Evolutionary conservation across 805 yeast genomes (phyloP).

Genomic region (Candida incommunis): DNA sequence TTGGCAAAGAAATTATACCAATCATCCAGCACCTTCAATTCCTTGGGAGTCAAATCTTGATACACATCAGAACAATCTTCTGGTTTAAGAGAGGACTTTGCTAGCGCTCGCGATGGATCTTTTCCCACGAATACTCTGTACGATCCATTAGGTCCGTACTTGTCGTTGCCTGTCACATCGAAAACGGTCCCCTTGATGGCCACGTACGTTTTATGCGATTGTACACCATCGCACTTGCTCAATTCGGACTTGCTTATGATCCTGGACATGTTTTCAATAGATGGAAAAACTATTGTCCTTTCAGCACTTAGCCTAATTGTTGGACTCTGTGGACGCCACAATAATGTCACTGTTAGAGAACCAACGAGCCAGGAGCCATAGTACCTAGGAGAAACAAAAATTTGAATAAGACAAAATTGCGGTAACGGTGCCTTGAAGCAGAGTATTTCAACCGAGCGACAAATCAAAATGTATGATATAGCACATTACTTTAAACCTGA

Average conservation of each 20-base stretch:
- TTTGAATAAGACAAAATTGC: too few relatives aligned
- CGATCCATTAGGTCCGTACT: slow-evolving; percentile 64
- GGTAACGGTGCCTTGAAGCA: too few relatives aligned
- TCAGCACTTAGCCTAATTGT: too few relatives aligned
- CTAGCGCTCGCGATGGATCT: slow-evolving; percentile 68
- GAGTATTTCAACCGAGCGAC: too few relatives aligned
- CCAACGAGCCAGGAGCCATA: too few relatives aligned
- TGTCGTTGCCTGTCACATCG: slow-evolving; percentile 55
- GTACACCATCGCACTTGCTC: slow-evolving; percentile 19
- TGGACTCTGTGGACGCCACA: too few relatives aligned
- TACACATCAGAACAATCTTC: slow-evolving; percentile 32
- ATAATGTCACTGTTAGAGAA: too few relatives aligned
- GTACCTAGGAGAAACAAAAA: too few relatives aligned
- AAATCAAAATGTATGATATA: too few relatives aligned
- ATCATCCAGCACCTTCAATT: slow-evolving; percentile 48
- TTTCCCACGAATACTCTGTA: slow-evolving; percentile 62
- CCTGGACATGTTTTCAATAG: not conserved
- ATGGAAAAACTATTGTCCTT: not conserved
- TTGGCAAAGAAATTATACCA: slow-evolving; percentile 57
- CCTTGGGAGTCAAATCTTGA: slow-evolving; percentile 39
- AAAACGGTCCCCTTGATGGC: slow-evolving; percentile 66
- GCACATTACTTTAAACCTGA: too few relatives aligned
- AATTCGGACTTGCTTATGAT: not conserved
- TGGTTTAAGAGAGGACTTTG: slow-evolving; percentile 44
- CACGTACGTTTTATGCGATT: slow-evolving; percentile 40